Evolutionary conservation across 2,329 filamentous ascomycete genomes (phyloP), one percentile per base, ranked within the genome.

Genomic region (Xylogone sp.): DNA sequence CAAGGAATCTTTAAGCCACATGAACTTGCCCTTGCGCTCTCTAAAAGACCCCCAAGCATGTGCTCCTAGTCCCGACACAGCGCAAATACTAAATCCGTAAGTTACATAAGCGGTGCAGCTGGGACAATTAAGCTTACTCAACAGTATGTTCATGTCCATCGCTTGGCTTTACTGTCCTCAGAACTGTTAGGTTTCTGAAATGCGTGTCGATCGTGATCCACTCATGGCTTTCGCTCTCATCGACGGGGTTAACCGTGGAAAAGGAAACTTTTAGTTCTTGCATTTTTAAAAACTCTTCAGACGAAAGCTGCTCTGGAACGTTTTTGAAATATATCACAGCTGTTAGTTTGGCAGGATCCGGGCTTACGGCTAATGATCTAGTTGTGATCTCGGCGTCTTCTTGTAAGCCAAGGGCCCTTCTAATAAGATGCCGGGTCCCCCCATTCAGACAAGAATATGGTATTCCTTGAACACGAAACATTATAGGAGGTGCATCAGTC

Each of bases 31-130:
- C 1, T 7, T 48, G 19, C 31, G 46, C 20, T 51, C 43, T 43
- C 29, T 48, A 39, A 53, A 53, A 9, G 51, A 53, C 12, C 51
- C 48, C 31, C 51, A 53, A 18, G 48, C 48, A 51, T 53, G 51
- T 9, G 48, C 48, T 20, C 48, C 51, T 3, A 53, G 43, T 21
- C 51, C 51, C 1, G 48, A 47, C 20, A 53, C 39, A n/a, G 48
- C 48, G n/a, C 34, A 39, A 16, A 39, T 39, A 16, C 34, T 39
- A 39, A 16, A 39, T 16, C n/a, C n/a, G 4, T 39, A 5, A 39
- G n/a, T 16, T 39, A 13, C 8, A 16, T 39, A 39, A 13, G 8
- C 5, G 34, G n/a, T 6, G n/a, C 4, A 16, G 5, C 6, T 6
- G 13, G 13, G 34, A 16, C n/a, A 39, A 18, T 13, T 9, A 5